Conservation (phyloP, 306 rosid species). For the Quillaja saponaria region DNA sequence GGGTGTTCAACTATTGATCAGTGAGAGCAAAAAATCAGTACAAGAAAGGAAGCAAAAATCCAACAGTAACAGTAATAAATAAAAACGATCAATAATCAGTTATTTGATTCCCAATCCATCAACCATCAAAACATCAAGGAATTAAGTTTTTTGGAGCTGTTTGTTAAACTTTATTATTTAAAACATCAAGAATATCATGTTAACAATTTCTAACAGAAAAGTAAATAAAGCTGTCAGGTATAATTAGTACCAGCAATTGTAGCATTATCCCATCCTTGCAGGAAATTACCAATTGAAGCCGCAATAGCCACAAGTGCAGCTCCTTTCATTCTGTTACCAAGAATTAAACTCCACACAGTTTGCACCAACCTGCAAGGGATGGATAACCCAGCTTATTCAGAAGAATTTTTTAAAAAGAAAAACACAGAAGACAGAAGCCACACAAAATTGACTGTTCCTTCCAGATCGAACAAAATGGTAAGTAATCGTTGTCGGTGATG, state of each 20-base stretch:
- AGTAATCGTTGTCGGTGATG: too few relatives aligned
- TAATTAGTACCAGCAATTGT: constrained; percentile 72
- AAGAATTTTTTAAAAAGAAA: too few relatives aligned
- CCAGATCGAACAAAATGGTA: too few relatives aligned
- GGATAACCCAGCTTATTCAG: too few relatives aligned
- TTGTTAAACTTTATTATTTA: background rate
- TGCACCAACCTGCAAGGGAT: too few relatives aligned
- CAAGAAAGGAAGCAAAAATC: background rate
- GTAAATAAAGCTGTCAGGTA: background rate
- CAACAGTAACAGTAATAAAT: background rate
- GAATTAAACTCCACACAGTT: too few relatives aligned
- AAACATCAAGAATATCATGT: background rate
- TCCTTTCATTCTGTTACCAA: constrained; percentile 55
- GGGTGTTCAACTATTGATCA: constrained; percentile 1
- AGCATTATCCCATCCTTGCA: constrained; percentile 97
- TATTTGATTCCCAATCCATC: background rate
- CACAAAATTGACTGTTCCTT: too few relatives aligned
- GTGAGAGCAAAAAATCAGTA: background rate
- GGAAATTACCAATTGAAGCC: constrained; percentile 80
- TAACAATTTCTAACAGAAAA: background rate
- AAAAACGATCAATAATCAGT: background rate
- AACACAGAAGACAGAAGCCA: too few relatives aligned
- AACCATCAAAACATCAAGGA: constrained; percentile 7
- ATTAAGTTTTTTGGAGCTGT: background rate
- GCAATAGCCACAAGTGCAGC: constrained; percentile 79